Evolutionary conservation across 192 early-diverging fungal species (phyloP), one percentile per base, ranked within the genome.

Genomic region (Coemansia sp.): DNA sequence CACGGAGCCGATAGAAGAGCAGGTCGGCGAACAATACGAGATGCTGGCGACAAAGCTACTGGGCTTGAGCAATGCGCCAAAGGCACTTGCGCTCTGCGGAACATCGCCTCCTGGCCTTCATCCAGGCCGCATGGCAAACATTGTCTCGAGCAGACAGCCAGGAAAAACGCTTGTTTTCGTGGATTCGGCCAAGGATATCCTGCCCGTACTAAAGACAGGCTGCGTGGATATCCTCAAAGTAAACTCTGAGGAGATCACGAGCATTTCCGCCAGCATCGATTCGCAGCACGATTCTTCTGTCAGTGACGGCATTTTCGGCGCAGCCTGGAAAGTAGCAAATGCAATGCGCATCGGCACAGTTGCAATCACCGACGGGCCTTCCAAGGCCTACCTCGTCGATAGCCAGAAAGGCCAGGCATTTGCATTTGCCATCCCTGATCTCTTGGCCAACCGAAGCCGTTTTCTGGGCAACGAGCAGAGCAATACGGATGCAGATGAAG

Each of bases 321-420:
- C 39, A 3, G 34, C 34, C 3, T 23, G 2, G 3, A 13, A 11
- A 9, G 58, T 74, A 1, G 66, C 52, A 35, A 27, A 34, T 2
- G 22, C n/a, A 5, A 46, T 46, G 19, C 18, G 22, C 5, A 65
- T 74, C 27, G 55, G 42, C 29, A 28, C 53, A 2, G 67, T 74
- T 13, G 72, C 72, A 4, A 59, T 74, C 55, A 74, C 72, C 11
- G 72, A 74, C 19, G 72, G 72, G 0, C 72, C 72, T 39, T 48
- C 45, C 14, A 61, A 50, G 0, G 65, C 72, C 4, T 74, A 68
- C 28, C 45, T 74, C 22, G 66, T 29, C 11, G 62, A 68, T 23
- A 42, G 11, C 8, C 27, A 18, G 28, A 1, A 62, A 1, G 27
- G 19, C 5, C 22, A 14, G 1, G 32, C 54, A 11, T 64, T 58